phyloP scores from a whole-genome alignment of 768 basidiomycete genomes.

The Mycena rebaudengoi region DNA sequence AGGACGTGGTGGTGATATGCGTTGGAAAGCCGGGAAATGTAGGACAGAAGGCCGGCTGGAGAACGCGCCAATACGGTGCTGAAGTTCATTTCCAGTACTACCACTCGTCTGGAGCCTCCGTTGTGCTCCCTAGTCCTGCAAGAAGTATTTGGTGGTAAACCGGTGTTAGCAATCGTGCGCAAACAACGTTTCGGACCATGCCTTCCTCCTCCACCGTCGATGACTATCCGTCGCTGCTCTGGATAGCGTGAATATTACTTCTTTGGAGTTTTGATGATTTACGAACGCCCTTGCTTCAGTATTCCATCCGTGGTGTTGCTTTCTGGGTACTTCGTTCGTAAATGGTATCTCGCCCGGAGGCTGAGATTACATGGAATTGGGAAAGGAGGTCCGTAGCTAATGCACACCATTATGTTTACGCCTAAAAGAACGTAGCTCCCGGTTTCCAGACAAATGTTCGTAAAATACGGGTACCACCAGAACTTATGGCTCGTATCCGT shows the following conservation, averaged over 20 bases:
- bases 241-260: conserved; percentile 51
- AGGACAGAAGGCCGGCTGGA: conserved; percentile 42
- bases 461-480: conserved; percentile 59
- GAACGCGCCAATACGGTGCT: conserved; percentile 52
- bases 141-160: too few relatives aligned
- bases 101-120: too few relatives aligned
- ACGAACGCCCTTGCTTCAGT: conserved; percentile 34
- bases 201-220: conserved; percentile 23
- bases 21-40: conserved; percentile 41
- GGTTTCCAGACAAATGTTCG: conserved; percentile 66
- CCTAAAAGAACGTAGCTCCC: conserved; percentile 45
- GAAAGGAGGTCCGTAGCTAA: conserved; percentile 54
- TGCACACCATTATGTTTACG: neutral
- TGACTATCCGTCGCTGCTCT: conserved; percentile 37
- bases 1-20: conserved; percentile 47
- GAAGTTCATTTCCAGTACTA: conserved; percentile 40
- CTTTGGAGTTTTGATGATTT: neutral
- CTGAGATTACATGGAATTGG: conserved; percentile 61
- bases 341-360: conserved; percentile 57
- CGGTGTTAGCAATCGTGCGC: neutral
- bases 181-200: conserved; percentile 17
- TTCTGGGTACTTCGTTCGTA: conserved; percentile 55
- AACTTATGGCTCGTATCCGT: conserved; percentile 60
- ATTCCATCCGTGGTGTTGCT: conserved; percentile 54
- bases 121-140: too few relatives aligned